These are phyloP conservation scores for Daldinia bambusicola DNA, from an alignment of 495 filamentous ascomycete species.

Conservation along the genomic window DNA sequence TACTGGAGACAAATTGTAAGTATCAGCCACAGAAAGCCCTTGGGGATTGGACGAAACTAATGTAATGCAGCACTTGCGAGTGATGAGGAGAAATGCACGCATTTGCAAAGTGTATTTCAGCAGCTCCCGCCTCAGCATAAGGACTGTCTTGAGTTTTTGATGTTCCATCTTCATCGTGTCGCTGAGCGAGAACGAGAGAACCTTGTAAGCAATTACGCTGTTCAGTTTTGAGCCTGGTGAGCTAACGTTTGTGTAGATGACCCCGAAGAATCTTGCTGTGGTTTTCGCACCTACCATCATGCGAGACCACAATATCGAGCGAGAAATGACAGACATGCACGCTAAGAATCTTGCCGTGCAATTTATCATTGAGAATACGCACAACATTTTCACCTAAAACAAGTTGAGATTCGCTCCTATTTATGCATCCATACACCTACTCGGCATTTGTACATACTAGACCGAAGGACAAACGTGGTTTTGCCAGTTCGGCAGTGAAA, in stretches of 20 bases:
- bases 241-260: constrained; percentile 71
- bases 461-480: constrained; percentile 10
- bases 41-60: constrained; percentile 22
- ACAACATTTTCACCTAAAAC: constrained; percentile 71
- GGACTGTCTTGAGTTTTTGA: constrained; percentile 89
- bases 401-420: constrained; percentile 2
- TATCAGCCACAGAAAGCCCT: constrained; percentile 3
- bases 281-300: constrained; percentile 99
- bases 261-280: constrained; percentile 91
- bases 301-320: constrained; percentile 84
- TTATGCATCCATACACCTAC: constrained; percentile 7
- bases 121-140: constrained; percentile 83
- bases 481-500: constrained; percentile 8
- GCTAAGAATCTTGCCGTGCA: constrained; percentile 90
- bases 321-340: constrained; percentile 96
- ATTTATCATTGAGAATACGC: constrained; percentile 87
- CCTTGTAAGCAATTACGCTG: constrained; percentile 57
- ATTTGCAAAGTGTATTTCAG: constrained; percentile 74
- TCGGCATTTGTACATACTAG: constrained; percentile 43
- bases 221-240: not conserved
- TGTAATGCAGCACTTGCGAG: constrained; percentile 59
- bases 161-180: constrained; percentile 93
- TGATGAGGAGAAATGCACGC: constrained; percentile 69
- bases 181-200: constrained; percentile 85
- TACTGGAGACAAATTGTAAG: constrained; percentile 81